Evolutionary conservation across 2,329 filamentous ascomycete genomes (phyloP).

Genomic region (Penicillium sp.): DNA sequence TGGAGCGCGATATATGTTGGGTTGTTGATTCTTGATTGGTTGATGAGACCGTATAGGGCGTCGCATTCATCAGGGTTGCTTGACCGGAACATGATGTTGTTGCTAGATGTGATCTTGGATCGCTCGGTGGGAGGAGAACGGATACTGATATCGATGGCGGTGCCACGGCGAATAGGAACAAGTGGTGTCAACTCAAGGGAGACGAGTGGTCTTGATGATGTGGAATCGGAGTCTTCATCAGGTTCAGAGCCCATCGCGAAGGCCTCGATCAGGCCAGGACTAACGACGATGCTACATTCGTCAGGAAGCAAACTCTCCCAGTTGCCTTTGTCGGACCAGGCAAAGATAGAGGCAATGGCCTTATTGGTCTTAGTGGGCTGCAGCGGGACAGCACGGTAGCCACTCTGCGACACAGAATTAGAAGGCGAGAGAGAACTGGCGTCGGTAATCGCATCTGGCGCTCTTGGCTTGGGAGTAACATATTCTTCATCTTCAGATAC

Average conservation of each 20-base stretch:
- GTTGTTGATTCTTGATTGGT: slow-evolving; percentile 86
- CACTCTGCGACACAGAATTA: slow-evolving; percentile 75
- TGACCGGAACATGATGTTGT: slow-evolving; percentile 89
- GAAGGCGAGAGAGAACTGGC: slow-evolving; percentile 70
- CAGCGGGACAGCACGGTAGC: slow-evolving; percentile 55
- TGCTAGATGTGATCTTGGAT: slow-evolving; percentile 66
- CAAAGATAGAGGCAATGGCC: slow-evolving; percentile 59
- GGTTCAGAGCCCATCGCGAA: slow-evolving; percentile 54
- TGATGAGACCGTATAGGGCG: slow-evolving; percentile 79
- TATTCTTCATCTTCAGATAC: slow-evolving; percentile 57
- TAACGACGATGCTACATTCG: slow-evolving; percentile 62
- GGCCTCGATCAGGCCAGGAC: slow-evolving; percentile 63
- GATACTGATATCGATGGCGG: slow-evolving; percentile 88
- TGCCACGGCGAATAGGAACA: slow-evolving; percentile 85
- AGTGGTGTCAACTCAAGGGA: slow-evolving; percentile 86
- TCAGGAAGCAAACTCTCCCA: slow-evolving; percentile 62
- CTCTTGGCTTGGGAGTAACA: slow-evolving; percentile 45
- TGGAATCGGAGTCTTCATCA: slow-evolving; percentile 5
- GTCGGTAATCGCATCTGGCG: slow-evolving; percentile 41
- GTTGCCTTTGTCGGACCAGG: slow-evolving; percentile 61
- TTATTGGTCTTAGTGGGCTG: slow-evolving; percentile 52
- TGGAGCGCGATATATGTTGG: slow-evolving; percentile 79
- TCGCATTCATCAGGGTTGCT: slow-evolving; percentile 74
- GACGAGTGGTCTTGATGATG: slow-evolving; percentile 51
- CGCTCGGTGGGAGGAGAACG: slow-evolving; percentile 76